These are phyloP conservation scores for Plasmopara halstedii DNA, from an alignment of 352 stramenopile species.

Conservation along the genomic window DNA sequence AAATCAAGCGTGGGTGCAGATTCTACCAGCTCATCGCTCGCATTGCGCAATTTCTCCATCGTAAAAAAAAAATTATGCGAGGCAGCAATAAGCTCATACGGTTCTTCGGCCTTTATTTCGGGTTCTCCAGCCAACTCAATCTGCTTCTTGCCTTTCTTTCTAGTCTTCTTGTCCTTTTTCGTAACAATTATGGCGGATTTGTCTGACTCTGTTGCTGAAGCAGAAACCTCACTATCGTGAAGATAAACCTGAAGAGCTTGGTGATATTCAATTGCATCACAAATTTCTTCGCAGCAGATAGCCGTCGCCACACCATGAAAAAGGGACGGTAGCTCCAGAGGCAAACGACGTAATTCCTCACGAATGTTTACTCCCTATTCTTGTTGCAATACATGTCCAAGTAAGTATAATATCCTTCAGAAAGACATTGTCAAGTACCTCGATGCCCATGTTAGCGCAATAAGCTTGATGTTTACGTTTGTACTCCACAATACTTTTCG, in stretches of 20 bases:
- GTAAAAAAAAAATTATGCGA: slow-evolving; percentile 51
- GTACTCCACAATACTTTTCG: slow-evolving; percentile 64
- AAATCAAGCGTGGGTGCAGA: slow-evolving; percentile 27
- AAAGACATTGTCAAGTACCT: slow-evolving; percentile 14
- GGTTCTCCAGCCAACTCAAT: slow-evolving; percentile 4
- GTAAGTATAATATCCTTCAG: slow-evolving; percentile 1
- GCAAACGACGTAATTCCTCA: slow-evolving; percentile 52
- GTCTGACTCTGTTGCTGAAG: slow-evolving; percentile 11
- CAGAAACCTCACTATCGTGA: slow-evolving; percentile 39
- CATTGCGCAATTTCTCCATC: slow-evolving; percentile 38
- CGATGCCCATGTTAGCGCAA: slow-evolving; percentile 57
- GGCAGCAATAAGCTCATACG: slow-evolving; percentile 29
- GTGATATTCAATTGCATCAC: slow-evolving; percentile 49
- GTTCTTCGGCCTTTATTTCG: slow-evolving; percentile 13
- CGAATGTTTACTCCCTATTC: slow-evolving; percentile 48
- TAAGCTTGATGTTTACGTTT: slow-evolving; percentile 53
- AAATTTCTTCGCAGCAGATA: slow-evolving; percentile 37
- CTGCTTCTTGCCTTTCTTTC: slow-evolving; percentile 22
- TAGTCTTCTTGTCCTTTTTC: slow-evolving; percentile 47
- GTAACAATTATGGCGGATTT: slow-evolving; percentile 5
- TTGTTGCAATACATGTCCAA: background rate
- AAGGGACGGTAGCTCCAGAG: slow-evolving; percentile 42
- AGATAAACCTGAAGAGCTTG: slow-evolving; percentile 58
- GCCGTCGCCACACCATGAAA: slow-evolving; percentile 37
- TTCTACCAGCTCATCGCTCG: slow-evolving; percentile 30